phyloP scores from a whole-genome alignment of 1,139 yeast genomes.

The Ogataea hybrid region DNA sequence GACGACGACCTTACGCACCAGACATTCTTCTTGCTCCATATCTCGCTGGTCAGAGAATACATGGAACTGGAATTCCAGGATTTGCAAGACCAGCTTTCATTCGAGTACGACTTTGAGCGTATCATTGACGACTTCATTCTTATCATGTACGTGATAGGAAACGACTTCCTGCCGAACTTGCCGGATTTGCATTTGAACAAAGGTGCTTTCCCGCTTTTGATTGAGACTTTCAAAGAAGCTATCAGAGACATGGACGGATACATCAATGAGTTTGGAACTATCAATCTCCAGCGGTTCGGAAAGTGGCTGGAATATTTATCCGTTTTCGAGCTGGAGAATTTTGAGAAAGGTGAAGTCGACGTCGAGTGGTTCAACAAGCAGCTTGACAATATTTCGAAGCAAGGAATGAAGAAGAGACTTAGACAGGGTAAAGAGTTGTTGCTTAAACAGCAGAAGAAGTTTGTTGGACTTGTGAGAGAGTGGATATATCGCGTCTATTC shows the following conservation, averaged over 20 bases:
- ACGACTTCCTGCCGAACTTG: slow-evolving; percentile 96
- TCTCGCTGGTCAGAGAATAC: slow-evolving; percentile 87
- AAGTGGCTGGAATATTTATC: slow-evolving; percentile 71
- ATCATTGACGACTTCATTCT: slow-evolving; percentile 90
- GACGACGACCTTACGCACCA: slow-evolving; percentile 73
- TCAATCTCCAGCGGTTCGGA: slow-evolving; percentile 69
- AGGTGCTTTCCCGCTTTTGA: slow-evolving; percentile 90
- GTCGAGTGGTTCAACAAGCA: slow-evolving; percentile 89
- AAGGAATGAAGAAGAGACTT: slow-evolving; percentile 67
- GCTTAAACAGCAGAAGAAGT: slow-evolving; percentile 68
- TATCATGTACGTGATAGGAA: slow-evolving; percentile 92
- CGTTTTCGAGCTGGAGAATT: slow-evolving; percentile 75
- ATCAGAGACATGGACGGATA: slow-evolving; percentile 78
- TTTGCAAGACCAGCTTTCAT: slow-evolving; percentile 53
- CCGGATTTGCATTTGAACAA: slow-evolving; percentile 92
- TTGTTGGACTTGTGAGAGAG: slow-evolving; percentile 59
- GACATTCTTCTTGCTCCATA: slow-evolving; percentile 77
- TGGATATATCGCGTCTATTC: slow-evolving; percentile 57
- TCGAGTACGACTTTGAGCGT: slow-evolving; percentile 84
- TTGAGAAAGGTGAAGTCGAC: slow-evolving; percentile 79
- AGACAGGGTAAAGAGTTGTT: slow-evolving; percentile 65
- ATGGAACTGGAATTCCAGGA: slow-evolving; percentile 81
- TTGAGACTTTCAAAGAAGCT: slow-evolving; percentile 83
- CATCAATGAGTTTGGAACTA: slow-evolving; percentile 77
- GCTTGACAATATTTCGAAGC: slow-evolving; percentile 72